Conservation (phyloP, 345 rosid genomes). For the Pistacia vera region DNA sequence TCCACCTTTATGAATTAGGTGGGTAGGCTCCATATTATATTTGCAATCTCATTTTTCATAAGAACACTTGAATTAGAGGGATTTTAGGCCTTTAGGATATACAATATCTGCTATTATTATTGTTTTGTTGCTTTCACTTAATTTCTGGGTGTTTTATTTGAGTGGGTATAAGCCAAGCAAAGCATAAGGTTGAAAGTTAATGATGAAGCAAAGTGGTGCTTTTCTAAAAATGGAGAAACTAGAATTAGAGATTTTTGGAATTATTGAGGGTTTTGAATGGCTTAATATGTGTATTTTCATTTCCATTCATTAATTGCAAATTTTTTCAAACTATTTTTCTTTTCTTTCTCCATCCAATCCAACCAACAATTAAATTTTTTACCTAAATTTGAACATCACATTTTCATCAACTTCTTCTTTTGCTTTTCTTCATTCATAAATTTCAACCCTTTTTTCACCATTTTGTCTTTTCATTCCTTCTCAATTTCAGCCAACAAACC, state of each 20-base stretch:
- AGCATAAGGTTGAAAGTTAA: constrained; percentile 15
- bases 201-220: constrained; percentile 17
- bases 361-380: background rate
- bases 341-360: constrained; percentile 2
- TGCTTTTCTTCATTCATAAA: background rate
- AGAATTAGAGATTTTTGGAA: background rate
- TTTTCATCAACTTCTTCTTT: background rate
- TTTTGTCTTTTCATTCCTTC: background rate
- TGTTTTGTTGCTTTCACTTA: background rate
- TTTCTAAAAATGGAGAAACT: constrained; percentile 30
- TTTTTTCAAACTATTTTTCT: constrained; percentile 13
- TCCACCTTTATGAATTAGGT: too few species aligned
- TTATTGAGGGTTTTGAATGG: constrained; percentile 3
- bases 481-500: background rate
- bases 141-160: background rate
- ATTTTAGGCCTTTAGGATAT: too few species aligned
- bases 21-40: constrained; percentile 12
- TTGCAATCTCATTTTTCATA: too few species aligned
- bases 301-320: constrained; percentile 21
- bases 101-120: background rate
- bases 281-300: constrained; percentile 17
- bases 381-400: background rate
- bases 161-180: background rate
- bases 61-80: too few species aligned
- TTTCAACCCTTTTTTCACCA: background rate